These are phyloP conservation scores for Entophlyctis luteolus DNA, from an alignment of 192 early-diverging fungal genomes.

Conservation along the genomic window DNA sequence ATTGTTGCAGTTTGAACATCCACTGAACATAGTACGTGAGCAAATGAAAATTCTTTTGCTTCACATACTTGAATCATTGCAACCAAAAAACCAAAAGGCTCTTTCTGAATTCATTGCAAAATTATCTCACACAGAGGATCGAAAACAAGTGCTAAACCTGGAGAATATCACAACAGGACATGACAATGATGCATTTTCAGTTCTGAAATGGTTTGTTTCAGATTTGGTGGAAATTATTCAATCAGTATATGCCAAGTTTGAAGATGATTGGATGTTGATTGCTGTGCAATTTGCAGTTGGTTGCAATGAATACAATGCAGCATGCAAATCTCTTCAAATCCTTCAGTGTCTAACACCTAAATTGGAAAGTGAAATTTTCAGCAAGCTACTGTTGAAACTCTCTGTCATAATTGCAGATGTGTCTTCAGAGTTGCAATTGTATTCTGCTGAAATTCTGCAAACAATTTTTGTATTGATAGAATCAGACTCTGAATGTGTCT, in stretches of 20 bases:
- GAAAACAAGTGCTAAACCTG: constrained; percentile 75
- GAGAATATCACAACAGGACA: constrained; percentile 60
- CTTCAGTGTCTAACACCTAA: constrained; percentile 67
- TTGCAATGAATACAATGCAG: constrained; percentile 82
- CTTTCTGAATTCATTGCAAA: constrained; percentile 43
- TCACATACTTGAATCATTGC: constrained; percentile 58
- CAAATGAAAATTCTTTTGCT: constrained; percentile 69
- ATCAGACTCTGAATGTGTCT: constrained; percentile 56
- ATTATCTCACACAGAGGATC: constrained; percentile 66
- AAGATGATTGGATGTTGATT: constrained; percentile 66
- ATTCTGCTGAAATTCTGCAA: constrained; percentile 71
- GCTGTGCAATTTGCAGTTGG: constrained; percentile 78
- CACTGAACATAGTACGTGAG: constrained; percentile 71
- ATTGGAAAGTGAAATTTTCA: constrained; percentile 70
- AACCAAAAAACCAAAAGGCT: constrained; percentile 7
- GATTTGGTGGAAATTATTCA: constrained; percentile 49
- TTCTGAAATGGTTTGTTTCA: constrained; percentile 38
- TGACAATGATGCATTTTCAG: constrained; percentile 32
- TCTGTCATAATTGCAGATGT: constrained; percentile 74
- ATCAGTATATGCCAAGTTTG: constrained; percentile 35
- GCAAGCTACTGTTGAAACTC: constrained; percentile 69
- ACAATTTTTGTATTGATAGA: constrained; percentile 55
- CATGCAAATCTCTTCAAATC: constrained; percentile 80
- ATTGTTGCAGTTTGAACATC: constrained; percentile 79
- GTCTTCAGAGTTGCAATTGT: constrained; percentile 73